Evolutionary conservation across 805 yeast genomes (phyloP), one percentile per base, ranked within the genome.

Genomic region (Suhomyces sp.): DNA sequence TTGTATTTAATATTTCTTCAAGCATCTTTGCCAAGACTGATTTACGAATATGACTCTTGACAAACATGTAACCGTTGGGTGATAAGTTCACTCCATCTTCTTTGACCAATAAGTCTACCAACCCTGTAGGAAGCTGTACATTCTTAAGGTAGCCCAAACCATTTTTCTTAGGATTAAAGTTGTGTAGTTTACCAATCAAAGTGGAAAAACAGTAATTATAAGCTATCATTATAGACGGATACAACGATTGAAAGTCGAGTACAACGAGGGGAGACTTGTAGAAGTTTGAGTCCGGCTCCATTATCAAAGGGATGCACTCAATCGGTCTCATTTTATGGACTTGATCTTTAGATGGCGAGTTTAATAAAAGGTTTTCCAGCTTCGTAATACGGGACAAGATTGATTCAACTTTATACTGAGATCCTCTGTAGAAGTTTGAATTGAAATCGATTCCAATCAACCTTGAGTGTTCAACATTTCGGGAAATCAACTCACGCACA

Each of bases 321-420:
- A 93, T 62, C 0, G 98, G 83, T 43, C 80, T 81, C 69, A 90
- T 96, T 24, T 79, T 73, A 48, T 83, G 83, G 0, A 93, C 97
- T 43, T 87, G 86, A 28, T 72, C 63, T 48, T 83, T 82, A 19
- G 86, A 78, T 0, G 98, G 96, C 0, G 96, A 84, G 5, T 81
- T 61, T 36, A 88, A 53, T 26, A 91, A 56, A 34, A 72, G 77
- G 52, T 83, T 83, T 52, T 88, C 95, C 2, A 79, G 67, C 48
- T 88, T 87, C 17, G 93, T 76, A 13, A 93, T 59, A 35, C 98
- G 62, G 3, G 77, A 60, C 44, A 93, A 60, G 24, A 90, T 71
- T 1, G 97, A 85, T 53, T 93, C 98, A 2, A 93, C 96, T 53
- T 87, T 90, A 54, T 72, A 93, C 53, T 93, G 98, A 0, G 98